Evolutionary conservation across 371 early-diverging fungal species (phyloP), one percentile per base, ranked within the genome.

Genomic region (Mycotypha africana): DNA sequence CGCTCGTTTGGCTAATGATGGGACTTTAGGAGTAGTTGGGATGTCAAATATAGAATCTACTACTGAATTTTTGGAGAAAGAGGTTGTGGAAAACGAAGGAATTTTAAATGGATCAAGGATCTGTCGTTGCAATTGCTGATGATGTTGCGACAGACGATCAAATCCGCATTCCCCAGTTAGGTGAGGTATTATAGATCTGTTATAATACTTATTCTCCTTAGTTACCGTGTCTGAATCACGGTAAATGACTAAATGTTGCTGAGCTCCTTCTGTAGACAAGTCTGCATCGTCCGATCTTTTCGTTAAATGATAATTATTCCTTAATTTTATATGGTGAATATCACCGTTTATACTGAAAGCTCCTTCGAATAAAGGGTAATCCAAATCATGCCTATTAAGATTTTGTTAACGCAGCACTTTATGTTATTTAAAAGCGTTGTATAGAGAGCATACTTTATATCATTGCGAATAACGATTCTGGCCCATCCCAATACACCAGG

Each of bases 191-290:
- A n/a, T n/a, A n/a, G n/a, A n/a, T n/a, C n/a, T n/a, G n/a, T n/a
- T n/a, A n/a, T n/a, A n/a, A n/a, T n/a, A n/a, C 4, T 14, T n/a
- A 10, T 9, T 38, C 11, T 14, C n/a, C 39, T 16, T 11, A 9
- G 26, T 3, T 4, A 41, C 32, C 2, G 65, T 71, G 51, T 89
- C 87, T 1, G 88, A 84, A 47, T 81, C 79, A 16, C 88, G 78
- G 58, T 84, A 89, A 21, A 86, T 76, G 12, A 85, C 61, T 61
- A 84, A 77, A 34, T 64, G 59, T n/a, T n/a, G n/a, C n/a, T n/a
- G n/a, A 2, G 50, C 42, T 7, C 41, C 24, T 0, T 31, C 12
- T 7, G 32, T 14, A 24, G 25, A 3, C 2, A 58, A 59, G 19
- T 55, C 52, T 17, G 83, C 82, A 56, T 89, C 91, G 21, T 73